Base-by-base conservation (phyloP, 139 green algal genomes). In the Dunaliella primolecta region DNA sequence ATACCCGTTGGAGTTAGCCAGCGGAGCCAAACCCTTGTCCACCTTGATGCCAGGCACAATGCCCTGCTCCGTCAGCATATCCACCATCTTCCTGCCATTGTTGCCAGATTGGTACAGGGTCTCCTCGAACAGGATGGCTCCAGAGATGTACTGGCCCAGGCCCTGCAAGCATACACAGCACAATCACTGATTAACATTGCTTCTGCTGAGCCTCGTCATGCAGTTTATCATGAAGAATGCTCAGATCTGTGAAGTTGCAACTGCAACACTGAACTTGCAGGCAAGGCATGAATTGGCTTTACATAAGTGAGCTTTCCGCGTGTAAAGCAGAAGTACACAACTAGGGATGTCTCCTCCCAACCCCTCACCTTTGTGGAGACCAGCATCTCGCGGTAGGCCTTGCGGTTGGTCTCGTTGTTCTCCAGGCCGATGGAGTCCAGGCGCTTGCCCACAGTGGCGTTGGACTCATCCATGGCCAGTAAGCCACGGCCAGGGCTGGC, bases 331-430 rank as follows among this genome's bases (percentile, higher is more conserved):
- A n/a, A n/a, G n/a, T n/a, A n/a, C n/a, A n/a, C n/a, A n/a, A n/a
- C n/a, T n/a, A n/a, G n/a, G n/a, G n/a, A n/a, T n/a, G n/a, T n/a
- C n/a, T n/a, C n/a, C n/a, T n/a, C n/a, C n/a, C n/a, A n/a, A n/a
- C n/a, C n/a, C n/a, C n/a, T 64, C 46, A 64, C 46, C 46, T 64
- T 64, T 64, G 97, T 95, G 88, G 93, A 93, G 55, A 98, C 84
- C 83, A 99, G 95, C 82, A 99, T 93, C 92, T 98, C 94, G 82
- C 97, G 95, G 96, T 99, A 99, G 11, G 91, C 90, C 81, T 94
- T 96, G 80, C 97, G 94, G 96, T 99, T 99, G 83, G 96, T 93
- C 94, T 98, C 97, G 78, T 96, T 99, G 96, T 99, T 99, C 90
- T 99, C 96, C 70, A 99, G 91, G 86, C 94, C 97, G 80, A 99